A percentile compares a stretch with the other conserved stretches of the same genome.
Conservation (phyloP, 2,329 filamentous ascomycete species). For the Fusarium floridanum region DNA sequence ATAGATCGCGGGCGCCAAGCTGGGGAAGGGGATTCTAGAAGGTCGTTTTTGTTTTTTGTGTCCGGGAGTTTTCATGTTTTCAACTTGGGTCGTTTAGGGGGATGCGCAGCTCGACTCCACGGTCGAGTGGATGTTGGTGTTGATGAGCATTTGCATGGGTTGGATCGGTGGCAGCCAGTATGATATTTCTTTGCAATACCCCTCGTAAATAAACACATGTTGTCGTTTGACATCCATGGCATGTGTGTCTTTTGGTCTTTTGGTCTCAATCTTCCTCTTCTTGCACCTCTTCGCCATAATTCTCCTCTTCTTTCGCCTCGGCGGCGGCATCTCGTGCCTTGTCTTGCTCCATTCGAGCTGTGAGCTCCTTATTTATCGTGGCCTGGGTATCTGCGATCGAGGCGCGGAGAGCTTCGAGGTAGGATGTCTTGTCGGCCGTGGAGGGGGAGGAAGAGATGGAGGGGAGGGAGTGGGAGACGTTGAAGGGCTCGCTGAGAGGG, state of each 20-base stretch:
- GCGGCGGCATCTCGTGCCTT: slow-evolving; percentile 65
- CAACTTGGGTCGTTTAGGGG: slow-evolving; percentile 8
- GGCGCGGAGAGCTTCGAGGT: slow-evolving; percentile 70
- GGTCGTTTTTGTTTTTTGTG: slow-evolving; percentile 23
- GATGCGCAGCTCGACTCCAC: background rate
- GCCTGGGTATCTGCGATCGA: slow-evolving; percentile 72
- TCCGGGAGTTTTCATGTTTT: slow-evolving; percentile 18
- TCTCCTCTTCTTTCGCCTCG: slow-evolving; percentile 75
- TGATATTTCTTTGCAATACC: slow-evolving; percentile 42
- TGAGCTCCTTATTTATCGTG: slow-evolving; percentile 78
- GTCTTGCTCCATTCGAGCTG: slow-evolving; percentile 80
- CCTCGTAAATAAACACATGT: slow-evolving; percentile 36
- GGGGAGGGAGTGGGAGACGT: slow-evolving; percentile 53
- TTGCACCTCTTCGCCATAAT: slow-evolving; percentile 87
- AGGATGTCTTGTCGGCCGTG: slow-evolving; percentile 66
- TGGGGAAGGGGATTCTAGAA: slow-evolving; percentile 55
- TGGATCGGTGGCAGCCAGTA: slow-evolving; percentile 41
- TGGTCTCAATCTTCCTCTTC: slow-evolving; percentile 66
- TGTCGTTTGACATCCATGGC: background rate
- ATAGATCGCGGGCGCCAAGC: slow-evolving; percentile 49
- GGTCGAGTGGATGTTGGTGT: slow-evolving; percentile 17
- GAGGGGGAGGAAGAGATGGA: slow-evolving; percentile 51
- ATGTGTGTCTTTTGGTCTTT: background rate
- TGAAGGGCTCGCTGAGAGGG: slow-evolving; percentile 62
- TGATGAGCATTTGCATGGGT: slow-evolving; percentile 39